These are phyloP conservation scores for Pseudozyma pruni DNA, from an alignment of 1,284 basidiomycete genomes.

Conservation along the genomic window DNA sequence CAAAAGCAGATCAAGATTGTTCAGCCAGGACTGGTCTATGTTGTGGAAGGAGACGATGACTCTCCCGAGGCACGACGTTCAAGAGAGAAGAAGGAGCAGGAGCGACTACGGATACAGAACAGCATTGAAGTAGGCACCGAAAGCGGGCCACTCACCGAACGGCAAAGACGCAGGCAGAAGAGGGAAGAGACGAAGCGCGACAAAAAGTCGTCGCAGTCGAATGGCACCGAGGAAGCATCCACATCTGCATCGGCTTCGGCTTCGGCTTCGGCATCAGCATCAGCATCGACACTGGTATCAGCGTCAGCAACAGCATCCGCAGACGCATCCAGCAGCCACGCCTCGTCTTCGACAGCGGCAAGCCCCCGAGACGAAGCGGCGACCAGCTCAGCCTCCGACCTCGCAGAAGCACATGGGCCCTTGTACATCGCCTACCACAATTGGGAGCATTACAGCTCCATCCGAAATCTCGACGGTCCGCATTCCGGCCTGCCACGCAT, in stretches of 20 bases:
- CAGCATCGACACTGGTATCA: not conserved
- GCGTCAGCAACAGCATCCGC: not conserved
- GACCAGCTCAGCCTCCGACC: not conserved
- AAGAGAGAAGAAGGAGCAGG: conserved; percentile 42
- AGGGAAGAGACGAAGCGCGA: conserved; percentile 40
- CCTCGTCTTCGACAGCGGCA: conserved; percentile 2
- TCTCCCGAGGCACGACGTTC: conserved; percentile 52
- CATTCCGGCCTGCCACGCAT: conserved; percentile 81
- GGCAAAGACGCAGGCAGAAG: conserved; percentile 41
- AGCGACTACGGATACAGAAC: conserved; percentile 44
- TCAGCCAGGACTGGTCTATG: conserved; percentile 76
- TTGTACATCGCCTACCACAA: conserved; percentile 76
- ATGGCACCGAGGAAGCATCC: conserved; percentile 9
- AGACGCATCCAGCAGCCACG: not conserved
- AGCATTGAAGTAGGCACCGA: conserved; percentile 32
- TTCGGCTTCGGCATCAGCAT: not conserved
- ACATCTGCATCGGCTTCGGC: conserved; percentile 6
- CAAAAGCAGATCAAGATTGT: conserved; percentile 85
- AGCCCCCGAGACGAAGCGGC: conserved; percentile 8
- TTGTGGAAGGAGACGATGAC: conserved; percentile 67
- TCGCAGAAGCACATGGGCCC: conserved; percentile 58
- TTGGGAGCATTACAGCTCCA: conserved; percentile 93
- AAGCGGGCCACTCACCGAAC: conserved; percentile 37
- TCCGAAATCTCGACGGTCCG: conserved; percentile 85
- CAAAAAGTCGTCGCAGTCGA: conserved; percentile 9